Conservation (phyloP, 441 rosid genomes). For the Syzygium malaccense region DNA sequence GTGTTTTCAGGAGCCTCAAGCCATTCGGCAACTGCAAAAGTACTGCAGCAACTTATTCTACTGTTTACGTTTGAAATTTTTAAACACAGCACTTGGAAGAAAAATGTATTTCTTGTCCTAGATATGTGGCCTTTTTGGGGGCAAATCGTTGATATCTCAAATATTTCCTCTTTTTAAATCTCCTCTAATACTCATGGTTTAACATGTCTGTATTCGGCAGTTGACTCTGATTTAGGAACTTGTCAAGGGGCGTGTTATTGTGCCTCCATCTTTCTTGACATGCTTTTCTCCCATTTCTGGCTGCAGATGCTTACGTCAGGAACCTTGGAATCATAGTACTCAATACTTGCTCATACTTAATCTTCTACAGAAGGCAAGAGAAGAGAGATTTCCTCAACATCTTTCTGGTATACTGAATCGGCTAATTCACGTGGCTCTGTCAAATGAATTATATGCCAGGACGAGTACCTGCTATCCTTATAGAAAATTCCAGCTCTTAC, state of each 20-base stretch:
- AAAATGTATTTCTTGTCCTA: neutral
- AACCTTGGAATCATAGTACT: conserved; percentile 70
- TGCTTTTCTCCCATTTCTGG: conserved; percentile 13
- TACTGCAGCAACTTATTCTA: conserved; percentile 8
- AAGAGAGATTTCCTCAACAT: conserved; percentile 71
- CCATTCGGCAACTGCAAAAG: conserved; percentile 66
- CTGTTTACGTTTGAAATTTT: neutral
- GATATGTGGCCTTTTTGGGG: neutral
- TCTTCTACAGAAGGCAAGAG: conserved; percentile 82
- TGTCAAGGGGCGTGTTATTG: conserved; percentile 1
- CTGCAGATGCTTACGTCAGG: conserved; percentile 63
- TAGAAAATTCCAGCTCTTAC: conserved; percentile 79
- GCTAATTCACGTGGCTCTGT: conserved; percentile 48
- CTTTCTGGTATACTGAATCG: conserved; percentile 45
- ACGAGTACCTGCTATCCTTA: conserved; percentile 30
- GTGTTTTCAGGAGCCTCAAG: conserved; percentile 41
- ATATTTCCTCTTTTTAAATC: neutral
- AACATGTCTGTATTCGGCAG: neutral
- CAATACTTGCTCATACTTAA: conserved; percentile 74
- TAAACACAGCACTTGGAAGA: neutral
- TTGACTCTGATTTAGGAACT: neutral
- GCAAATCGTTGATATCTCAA: neutral
- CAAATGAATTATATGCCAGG: conserved; percentile 36
- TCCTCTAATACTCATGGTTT: neutral
- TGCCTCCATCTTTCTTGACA: neutral